Evolutionary conservation across 352 stramenopile genomes (phyloP), one percentile per base, ranked within the genome.

Genomic region (Blastocystis sp.): DNA sequence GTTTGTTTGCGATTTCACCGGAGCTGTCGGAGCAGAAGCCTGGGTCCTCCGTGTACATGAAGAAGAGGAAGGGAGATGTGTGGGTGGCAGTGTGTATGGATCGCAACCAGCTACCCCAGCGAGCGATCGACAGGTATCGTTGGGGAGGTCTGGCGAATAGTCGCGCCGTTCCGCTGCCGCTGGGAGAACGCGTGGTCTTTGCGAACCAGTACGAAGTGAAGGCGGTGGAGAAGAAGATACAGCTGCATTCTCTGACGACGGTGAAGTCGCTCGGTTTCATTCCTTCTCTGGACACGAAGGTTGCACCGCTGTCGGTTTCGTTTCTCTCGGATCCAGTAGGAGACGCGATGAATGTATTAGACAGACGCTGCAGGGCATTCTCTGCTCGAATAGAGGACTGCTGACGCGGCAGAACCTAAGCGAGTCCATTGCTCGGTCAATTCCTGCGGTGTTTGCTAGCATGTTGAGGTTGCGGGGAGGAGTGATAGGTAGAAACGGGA

Each of bases 11-110:
- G 18, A 34, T 2, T 73, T 4, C 8, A 27, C 6, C 38, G 61
- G 49, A 73, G 61, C 3, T 73, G 16, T 65, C 46, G 2, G 69
- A 81, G 27, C 16, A 63, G 69, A 81, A 81, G 53, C 7, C 24
- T 6, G 69, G 69, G 6, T 29, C 48, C 0, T 64, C 69, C 16
- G 69, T 57, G 18, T 81, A 81, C 63, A 32, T 32, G n/a, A 81
- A 81, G 69, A 21, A 44, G n/a, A 59, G 32, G 51, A 81, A 64
- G 32, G 24, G 29, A 1, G 11, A 27, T 21, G 8, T 44, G 29
- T 81, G 69, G 69, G 16, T 81, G 21, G 61, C 44, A n/a, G 51
- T 64, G 48, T 81, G 69, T 64, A 29, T 81, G 14, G 69, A 81
- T 61, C 49, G 69, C 24, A 81, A 81, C 36, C 69, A 81, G 48